Evolutionary conservation across 331 rosid species (phyloP).

Genomic region (Quercus phellos): DNA sequence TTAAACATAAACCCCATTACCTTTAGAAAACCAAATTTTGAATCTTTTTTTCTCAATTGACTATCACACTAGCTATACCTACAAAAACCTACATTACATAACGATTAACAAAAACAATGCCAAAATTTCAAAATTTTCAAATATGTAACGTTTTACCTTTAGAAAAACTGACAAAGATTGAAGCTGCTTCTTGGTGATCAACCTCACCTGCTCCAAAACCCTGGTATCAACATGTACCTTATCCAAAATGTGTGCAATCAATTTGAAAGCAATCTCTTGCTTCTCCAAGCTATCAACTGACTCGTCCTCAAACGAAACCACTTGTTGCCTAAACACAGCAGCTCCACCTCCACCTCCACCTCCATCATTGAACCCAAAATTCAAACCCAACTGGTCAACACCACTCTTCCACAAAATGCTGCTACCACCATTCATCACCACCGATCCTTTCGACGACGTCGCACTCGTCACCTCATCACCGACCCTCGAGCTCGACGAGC

Average conservation of each 20-base stretch:
- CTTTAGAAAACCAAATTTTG: too few species aligned
- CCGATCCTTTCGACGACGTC: conserved; percentile 49
- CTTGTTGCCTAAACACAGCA: conserved; percentile 55
- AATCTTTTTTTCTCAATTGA: too few species aligned
- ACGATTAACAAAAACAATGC: too few species aligned
- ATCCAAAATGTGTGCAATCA: conserved; percentile 71
- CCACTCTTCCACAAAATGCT: conserved; percentile 60
- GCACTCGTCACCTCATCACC: conserved; percentile 55
- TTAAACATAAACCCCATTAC: too few species aligned
- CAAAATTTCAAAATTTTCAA: too few species aligned
- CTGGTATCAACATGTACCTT: conserved; percentile 48
- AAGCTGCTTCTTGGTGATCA: conserved; percentile 76
- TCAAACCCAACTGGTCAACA: conserved; percentile 61
- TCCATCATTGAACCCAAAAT: conserved; percentile 57
- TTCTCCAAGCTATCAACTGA: conserved; percentile 80
- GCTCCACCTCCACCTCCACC: conserved; percentile 16
- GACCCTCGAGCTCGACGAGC: conserved; percentile 54
- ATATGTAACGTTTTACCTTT: conserved; percentile 40
- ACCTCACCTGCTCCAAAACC: conserved; percentile 74
- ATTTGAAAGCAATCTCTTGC: conserved; percentile 79
- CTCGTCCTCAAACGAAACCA: conserved; percentile 79
- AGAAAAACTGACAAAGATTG: conserved; percentile 75
- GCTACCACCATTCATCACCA: conserved; percentile 55
- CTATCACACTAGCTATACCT: too few species aligned
- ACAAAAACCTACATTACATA: too few species aligned